These are phyloP conservation scores for Crepidotus variabilis DNA, from an alignment of 768 basidiomycete species.

Conservation along the genomic window DNA sequence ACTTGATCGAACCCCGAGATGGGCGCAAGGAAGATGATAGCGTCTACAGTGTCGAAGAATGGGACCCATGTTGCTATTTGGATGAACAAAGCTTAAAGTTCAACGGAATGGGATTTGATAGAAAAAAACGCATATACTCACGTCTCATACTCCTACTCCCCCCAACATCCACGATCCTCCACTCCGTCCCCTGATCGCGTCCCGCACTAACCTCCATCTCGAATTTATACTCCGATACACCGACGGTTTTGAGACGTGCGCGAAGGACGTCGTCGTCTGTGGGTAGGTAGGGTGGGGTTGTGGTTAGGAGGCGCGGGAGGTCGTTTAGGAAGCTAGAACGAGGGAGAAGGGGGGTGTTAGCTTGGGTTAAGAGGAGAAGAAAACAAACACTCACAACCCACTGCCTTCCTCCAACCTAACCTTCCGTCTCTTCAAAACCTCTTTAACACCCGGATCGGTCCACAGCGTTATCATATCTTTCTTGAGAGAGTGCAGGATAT, in stretches of 20 bases:
- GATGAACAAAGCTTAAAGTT: too few species aligned
- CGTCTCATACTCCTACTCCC: constrained; percentile 62
- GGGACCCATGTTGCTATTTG: constrained; percentile 59
- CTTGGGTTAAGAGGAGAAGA: neutral
- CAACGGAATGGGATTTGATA: too few species aligned
- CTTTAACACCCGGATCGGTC: constrained; percentile 57
- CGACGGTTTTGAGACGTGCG: constrained; percentile 73
- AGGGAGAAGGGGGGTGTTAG: constrained; percentile 2
- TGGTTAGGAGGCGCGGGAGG: constrained; percentile 49
- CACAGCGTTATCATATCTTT: constrained; percentile 68
- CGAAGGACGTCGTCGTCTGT: constrained; percentile 77
- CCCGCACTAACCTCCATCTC: constrained; percentile 63
- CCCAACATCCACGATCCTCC: constrained; percentile 77
- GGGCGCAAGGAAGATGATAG: constrained; percentile 57
- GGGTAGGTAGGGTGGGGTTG: constrained; percentile 59
- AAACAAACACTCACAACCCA: constrained; percentile 58
- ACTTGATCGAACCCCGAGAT: constrained; percentile 74
- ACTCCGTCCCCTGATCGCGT: constrained; percentile 56
- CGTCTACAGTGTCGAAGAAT: constrained; percentile 59
- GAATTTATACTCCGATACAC: constrained; percentile 78
- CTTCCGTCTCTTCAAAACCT: constrained; percentile 51
- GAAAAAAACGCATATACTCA: constrained; percentile 10
- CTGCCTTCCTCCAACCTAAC: constrained; percentile 67
- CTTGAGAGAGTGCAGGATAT: constrained; percentile 53
- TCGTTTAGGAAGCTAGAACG: constrained; percentile 63